Conservation (phyloP, 2,329 filamentous ascomycete genomes). For the Rutstroemia sydowiana region DNA sequence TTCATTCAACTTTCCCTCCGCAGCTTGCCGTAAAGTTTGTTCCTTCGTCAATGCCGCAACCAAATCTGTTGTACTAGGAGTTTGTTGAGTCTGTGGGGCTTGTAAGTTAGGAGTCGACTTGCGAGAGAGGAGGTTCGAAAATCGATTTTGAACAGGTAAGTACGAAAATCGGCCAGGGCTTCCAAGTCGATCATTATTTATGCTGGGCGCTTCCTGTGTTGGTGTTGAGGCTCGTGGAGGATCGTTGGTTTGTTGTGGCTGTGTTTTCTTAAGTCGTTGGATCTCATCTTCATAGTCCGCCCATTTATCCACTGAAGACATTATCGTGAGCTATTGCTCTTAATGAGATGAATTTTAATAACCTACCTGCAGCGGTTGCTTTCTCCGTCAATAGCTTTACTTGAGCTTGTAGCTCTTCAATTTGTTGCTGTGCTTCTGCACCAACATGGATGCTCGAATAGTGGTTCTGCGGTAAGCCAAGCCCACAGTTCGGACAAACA, state of each 20-base stretch:
- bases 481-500: conserved; percentile 29
- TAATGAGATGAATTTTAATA: background rate
- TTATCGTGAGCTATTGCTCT: conserved; percentile 4
- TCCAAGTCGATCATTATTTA: conserved; percentile 29
- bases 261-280: conserved; percentile 44
- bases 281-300: conserved; percentile 79
- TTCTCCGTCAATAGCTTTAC: conserved; percentile 64
- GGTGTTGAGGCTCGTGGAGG: conserved; percentile 2
- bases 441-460: conserved; percentile 13
- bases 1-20: conserved; percentile 59
- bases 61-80: conserved; percentile 40
- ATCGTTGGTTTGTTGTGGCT: conserved; percentile 16
- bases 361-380: conserved; percentile 53
- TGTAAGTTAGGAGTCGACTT: conserved; percentile 39
- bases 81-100: conserved; percentile 16
- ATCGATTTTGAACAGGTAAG: conserved; percentile 26
- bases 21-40: conserved; percentile 56
- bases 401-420: conserved; percentile 64
- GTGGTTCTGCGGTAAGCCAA: conserved; percentile 19
- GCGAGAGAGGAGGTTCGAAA: conserved; percentile 41
- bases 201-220: conserved; percentile 25
- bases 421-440: conserved; percentile 46
- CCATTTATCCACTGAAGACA: conserved; percentile 50
- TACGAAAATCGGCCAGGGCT: conserved; percentile 23
- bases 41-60: conserved; percentile 58